Evolutionary conservation across 164 flowering plant species (phyloP).

Genomic region (Annona cherimola): DNA sequence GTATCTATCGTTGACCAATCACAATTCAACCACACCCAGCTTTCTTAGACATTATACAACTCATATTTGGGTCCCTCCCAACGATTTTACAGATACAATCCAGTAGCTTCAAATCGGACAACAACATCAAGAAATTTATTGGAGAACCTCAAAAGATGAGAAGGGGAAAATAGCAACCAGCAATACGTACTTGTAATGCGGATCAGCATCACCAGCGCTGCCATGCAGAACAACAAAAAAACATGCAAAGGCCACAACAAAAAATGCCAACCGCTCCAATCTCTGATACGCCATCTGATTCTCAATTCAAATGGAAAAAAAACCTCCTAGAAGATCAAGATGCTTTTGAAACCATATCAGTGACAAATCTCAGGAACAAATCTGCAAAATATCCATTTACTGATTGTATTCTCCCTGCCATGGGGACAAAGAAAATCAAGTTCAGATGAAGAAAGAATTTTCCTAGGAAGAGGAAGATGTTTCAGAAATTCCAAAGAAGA

Average conservation of each 20-base stretch:
- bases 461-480: no score
- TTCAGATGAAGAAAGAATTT: no score
- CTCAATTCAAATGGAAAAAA: no score
- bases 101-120: neutral
- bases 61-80: neutral
- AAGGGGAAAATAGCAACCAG: neutral
- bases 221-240: slow-evolving; percentile 4
- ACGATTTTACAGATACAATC: neutral
- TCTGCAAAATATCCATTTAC: no score
- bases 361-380: no score
- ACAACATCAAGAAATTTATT: neutral
- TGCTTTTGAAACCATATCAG: no score
- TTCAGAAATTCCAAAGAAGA: no score
- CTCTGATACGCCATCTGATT: neutral
- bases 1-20: neutral
- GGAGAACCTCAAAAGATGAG: neutral
- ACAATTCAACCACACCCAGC: neutral
- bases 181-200: slow-evolving; percentile 8
- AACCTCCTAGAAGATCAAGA: no score
- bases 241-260: slow-evolving; percentile 6
- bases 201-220: slow-evolving; percentile 17
- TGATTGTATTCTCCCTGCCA: no score
- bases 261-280: slow-evolving; percentile 1
- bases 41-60: neutral
- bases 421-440: no score